Conservation (phyloP, 2,329 filamentous ascomycete genomes). For the Colletotrichum camelliae region DNA sequence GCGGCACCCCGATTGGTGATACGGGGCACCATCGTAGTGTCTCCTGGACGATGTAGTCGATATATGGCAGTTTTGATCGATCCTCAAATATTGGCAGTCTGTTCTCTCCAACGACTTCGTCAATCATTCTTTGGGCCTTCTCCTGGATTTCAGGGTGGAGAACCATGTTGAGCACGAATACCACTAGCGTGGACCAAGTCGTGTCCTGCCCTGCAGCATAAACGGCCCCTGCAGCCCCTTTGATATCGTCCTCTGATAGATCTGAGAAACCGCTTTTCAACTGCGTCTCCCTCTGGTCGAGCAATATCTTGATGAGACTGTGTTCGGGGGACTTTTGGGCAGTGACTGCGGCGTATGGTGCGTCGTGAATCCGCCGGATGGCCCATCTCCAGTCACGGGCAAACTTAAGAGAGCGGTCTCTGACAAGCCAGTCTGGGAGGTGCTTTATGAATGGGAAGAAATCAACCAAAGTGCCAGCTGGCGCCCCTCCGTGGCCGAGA, state of each 20-base stretch:
- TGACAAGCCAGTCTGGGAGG: slow-evolving; percentile 40
- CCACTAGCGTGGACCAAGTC: slow-evolving; percentile 44
- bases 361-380: slow-evolving; percentile 47
- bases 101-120: slow-evolving; percentile 47
- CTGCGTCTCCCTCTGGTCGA: slow-evolving; percentile 28
- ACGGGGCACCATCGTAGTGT: slow-evolving; percentile 50
- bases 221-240: slow-evolving; percentile 51
- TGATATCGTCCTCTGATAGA: slow-evolving; percentile 47
- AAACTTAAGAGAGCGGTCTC: slow-evolving; percentile 34
- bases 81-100: slow-evolving; percentile 54
- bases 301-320: slow-evolving; percentile 28
- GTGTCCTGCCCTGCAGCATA: slow-evolving; percentile 53
- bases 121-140: slow-evolving; percentile 50
- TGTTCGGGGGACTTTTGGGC: not conserved
- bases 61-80: slow-evolving; percentile 44
- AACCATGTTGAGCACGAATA: slow-evolving; percentile 13
- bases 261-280: slow-evolving; percentile 35
- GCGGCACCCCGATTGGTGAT: slow-evolving; percentile 57
- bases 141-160: slow-evolving; percentile 45
- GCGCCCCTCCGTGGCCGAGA: slow-evolving; percentile 37
- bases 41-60: slow-evolving; percentile 54
- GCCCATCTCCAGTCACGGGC: slow-evolving; percentile 33
- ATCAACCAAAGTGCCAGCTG: slow-evolving; percentile 48
- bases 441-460: slow-evolving; percentile 49
- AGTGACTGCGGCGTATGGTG: slow-evolving; percentile 38